These are phyloP conservation scores for Monarda citriodora DNA, from an alignment of 305 asterid genomes.

Conservation along the genomic window DNA sequence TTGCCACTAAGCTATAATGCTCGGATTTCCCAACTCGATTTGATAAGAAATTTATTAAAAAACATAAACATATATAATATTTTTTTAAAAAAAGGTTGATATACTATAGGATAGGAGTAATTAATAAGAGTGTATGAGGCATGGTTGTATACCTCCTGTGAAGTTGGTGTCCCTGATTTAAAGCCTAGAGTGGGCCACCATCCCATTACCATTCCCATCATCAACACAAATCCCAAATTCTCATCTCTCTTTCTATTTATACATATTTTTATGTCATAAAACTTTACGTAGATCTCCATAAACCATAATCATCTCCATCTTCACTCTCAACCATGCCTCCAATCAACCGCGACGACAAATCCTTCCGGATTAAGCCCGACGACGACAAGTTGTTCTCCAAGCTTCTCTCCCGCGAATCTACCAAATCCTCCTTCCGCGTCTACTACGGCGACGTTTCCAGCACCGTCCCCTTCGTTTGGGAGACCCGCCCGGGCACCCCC, in stretches of 20 bases:
- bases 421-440: conserved; percentile 57
- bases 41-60: too few species aligned
- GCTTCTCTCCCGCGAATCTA: conserved; percentile 52
- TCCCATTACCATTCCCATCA: too few species aligned
- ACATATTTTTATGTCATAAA: not conserved
- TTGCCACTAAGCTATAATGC: too few species aligned
- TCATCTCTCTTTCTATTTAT: conserved; percentile 10
- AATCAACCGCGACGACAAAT: conserved; percentile 25
- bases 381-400: conserved; percentile 45
- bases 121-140: not conserved
- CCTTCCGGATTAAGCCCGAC: conserved; percentile 45
- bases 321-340: conserved; percentile 13
- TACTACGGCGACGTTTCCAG: conserved; percentile 58
- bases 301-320: conserved; percentile 9
- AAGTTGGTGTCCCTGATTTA: conserved; percentile 21
- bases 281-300: conserved; percentile 17
- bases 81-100: too few species aligned
- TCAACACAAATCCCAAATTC: not conserved
- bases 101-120: too few species aligned
- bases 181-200: conserved; percentile 18
- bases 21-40: too few species aligned
- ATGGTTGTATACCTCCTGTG: not conserved
- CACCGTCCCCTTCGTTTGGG: conserved; percentile 82
- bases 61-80: too few species aligned
- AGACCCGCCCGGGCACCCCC: conserved; percentile 76